Percentiles rank a stretch among this genome's conserved stretches.
phyloP scores from a whole-genome alignment of 352 stramenopile species.

The Aphanomyces invadans region DNA sequence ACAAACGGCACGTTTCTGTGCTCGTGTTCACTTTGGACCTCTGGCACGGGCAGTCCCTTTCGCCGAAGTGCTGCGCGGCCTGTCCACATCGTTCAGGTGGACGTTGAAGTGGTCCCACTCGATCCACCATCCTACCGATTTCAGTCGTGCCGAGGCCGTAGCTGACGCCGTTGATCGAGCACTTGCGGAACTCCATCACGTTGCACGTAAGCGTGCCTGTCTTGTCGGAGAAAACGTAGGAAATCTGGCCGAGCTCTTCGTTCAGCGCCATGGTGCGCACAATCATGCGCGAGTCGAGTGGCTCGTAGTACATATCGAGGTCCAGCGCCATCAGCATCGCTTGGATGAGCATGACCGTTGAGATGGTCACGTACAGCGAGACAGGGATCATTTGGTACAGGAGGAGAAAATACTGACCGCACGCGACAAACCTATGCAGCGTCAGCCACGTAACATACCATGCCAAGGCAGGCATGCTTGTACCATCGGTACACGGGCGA shows the following conservation, averaged over 20 bases:
- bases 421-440: conserved; percentile 54
- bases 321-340: conserved; percentile 91
- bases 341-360: conserved; percentile 93
- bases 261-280: conserved; percentile 91
- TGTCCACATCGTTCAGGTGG: not conserved
- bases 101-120: not conserved
- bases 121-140: not conserved
- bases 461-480: too few species aligned
- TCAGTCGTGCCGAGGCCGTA: conserved; percentile 7
- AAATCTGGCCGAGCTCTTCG: conserved; percentile 94
- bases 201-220: conserved; percentile 99
- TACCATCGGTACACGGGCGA: not conserved
- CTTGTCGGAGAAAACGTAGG: conserved; percentile 99
- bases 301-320: conserved; percentile 87
- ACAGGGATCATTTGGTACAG: conserved; percentile 97
- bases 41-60: conserved; percentile 49
- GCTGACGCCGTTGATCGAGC: conserved; percentile 79
- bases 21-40: conserved; percentile 22
- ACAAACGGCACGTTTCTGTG: conserved; percentile 58
- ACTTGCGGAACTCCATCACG: conserved; percentile 96
- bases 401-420: conserved; percentile 91
- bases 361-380: conserved; percentile 96
- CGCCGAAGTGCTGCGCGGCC: conserved; percentile 44
- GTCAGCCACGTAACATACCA: too few species aligned
- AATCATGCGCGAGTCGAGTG: conserved; percentile 78